These are phyloP conservation scores for Arthrocladium fulminans DNA, from an alignment of 2,329 filamentous ascomycete species.

Conservation along the genomic window DNA sequence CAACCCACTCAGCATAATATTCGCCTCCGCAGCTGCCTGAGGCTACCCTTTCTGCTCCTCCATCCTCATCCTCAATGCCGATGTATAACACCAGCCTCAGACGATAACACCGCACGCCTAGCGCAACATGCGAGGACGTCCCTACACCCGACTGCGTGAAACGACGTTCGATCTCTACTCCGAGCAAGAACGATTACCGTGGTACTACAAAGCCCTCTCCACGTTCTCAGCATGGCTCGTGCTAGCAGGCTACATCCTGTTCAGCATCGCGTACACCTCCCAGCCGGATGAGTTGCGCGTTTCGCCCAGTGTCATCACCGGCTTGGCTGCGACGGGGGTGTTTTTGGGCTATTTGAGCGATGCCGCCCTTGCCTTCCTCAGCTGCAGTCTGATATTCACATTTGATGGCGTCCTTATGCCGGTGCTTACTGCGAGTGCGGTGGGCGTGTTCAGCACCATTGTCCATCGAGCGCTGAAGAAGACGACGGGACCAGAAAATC, in stretches of 20 bases:
- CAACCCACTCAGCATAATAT: too few relatives aligned
- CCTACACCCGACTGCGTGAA: conserved; percentile 13
- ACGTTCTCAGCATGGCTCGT: conserved; percentile 19
- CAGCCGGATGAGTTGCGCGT: conserved; percentile 14
- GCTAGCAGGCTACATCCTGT: conserved; percentile 20
- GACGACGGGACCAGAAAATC: conserved; percentile 9
- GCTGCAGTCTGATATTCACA: conserved; percentile 17
- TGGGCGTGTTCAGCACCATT: conserved; percentile 21
- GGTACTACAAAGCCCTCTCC: conserved; percentile 17
- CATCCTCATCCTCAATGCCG: too few relatives aligned
- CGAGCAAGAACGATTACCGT: conserved; percentile 18
- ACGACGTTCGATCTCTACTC: conserved; percentile 21
- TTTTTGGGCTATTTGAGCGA: conserved; percentile 15
- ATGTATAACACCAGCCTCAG: background rate
- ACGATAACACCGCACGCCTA: background rate
- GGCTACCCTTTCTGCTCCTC: too few relatives aligned
- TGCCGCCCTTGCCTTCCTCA: conserved; percentile 15
- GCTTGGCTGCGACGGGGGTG: conserved; percentile 15
- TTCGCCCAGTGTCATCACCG: conserved; percentile 11
- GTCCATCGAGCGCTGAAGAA: conserved; percentile 15
- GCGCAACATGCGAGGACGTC: conserved; percentile 7
- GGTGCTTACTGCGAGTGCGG: conserved; percentile 17
- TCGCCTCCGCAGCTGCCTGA: too few relatives aligned
- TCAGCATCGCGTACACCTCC: conserved; percentile 19
- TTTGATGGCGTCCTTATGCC: conserved; percentile 20